These are phyloP conservation scores for Nymphaea thermarum DNA, from an alignment of 164 flowering plant genomes.

Conservation along the genomic window DNA sequence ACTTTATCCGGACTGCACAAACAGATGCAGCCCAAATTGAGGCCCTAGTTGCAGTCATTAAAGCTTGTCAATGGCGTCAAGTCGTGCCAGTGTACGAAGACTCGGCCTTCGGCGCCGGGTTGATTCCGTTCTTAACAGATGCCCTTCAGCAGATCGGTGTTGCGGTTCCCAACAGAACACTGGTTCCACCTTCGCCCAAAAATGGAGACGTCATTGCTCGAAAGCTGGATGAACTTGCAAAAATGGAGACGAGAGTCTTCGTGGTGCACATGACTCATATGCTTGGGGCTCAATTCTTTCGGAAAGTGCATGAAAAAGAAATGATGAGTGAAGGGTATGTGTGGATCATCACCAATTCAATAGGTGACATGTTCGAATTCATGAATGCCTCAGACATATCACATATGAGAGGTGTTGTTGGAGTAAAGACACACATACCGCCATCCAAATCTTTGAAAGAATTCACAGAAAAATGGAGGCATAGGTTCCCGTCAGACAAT, in stretches of 20 bases:
- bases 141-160: slow-evolving; percentile 3
- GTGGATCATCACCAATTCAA: slow-evolving; percentile 11
- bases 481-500: background rate
- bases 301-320: slow-evolving; percentile 1
- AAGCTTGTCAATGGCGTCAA: slow-evolving; percentile 10
- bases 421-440: slow-evolving; percentile 10
- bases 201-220: slow-evolving; percentile 3
- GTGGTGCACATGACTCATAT: slow-evolving; percentile 6
- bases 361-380: slow-evolving; percentile 4
- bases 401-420: slow-evolving; percentile 14
- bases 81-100: slow-evolving; percentile 16
- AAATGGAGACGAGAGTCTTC: slow-evolving; percentile 7
- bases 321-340: slow-evolving; percentile 12
- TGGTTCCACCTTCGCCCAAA: background rate
- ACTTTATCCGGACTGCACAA: slow-evolving; percentile 9
- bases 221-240: slow-evolving; percentile 1
- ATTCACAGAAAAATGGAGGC: slow-evolving; percentile 8
- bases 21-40: slow-evolving; percentile 13
- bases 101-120: slow-evolving; percentile 8
- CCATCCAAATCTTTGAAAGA: background rate
- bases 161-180: background rate
- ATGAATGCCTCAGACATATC: slow-evolving; percentile 7
- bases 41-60: slow-evolving; percentile 12
- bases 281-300: slow-evolving; percentile 2
- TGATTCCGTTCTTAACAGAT: slow-evolving; percentile 13